Evolutionary conservation across 148 eudicot species (phyloP).

Genomic region (Silene conica): DNA sequence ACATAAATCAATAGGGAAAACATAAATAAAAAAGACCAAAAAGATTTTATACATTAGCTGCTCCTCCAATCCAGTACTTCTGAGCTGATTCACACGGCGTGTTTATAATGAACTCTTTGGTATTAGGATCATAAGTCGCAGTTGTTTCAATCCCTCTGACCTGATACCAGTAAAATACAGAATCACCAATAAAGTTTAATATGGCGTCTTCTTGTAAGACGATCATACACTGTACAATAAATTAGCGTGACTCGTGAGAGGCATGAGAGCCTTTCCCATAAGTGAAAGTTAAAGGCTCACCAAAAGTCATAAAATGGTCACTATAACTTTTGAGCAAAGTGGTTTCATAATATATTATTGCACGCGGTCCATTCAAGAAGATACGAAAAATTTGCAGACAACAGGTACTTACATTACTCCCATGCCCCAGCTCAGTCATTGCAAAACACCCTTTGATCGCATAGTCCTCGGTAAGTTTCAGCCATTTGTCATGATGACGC

Average conservation of each 20-base stretch:
- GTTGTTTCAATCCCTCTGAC: conserved; percentile 93
- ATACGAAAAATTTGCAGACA: no score
- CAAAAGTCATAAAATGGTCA: no score
- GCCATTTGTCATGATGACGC: conserved; percentile 95
- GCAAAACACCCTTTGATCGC: conserved; percentile 85
- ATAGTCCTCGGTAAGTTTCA: conserved; percentile 62
- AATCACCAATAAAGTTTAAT: background rate
- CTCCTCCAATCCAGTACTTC: conserved; percentile 99
- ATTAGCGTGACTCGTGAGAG: no score
- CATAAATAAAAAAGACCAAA: background rate
- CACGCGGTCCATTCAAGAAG: no score
- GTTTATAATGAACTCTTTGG: conserved; percentile 72
- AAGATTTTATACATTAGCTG: conserved; percentile 63
- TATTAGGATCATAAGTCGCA: conserved; percentile 66
- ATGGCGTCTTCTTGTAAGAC: background rate
- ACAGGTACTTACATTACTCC: conserved; percentile 74
- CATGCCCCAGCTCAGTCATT: conserved; percentile 98
- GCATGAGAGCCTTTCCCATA: no score
- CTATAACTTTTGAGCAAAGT: no score
- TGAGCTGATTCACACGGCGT: conserved; percentile 96
- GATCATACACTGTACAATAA: no score
- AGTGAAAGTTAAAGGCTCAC: no score
- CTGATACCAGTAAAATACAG: conserved; percentile 32
- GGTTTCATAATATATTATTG: no score
- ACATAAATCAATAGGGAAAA: background rate